These are phyloP conservation scores for Capsella bursapastoris DNA, from an alignment of 345 rosid genomes.

Conservation along the genomic window DNA sequence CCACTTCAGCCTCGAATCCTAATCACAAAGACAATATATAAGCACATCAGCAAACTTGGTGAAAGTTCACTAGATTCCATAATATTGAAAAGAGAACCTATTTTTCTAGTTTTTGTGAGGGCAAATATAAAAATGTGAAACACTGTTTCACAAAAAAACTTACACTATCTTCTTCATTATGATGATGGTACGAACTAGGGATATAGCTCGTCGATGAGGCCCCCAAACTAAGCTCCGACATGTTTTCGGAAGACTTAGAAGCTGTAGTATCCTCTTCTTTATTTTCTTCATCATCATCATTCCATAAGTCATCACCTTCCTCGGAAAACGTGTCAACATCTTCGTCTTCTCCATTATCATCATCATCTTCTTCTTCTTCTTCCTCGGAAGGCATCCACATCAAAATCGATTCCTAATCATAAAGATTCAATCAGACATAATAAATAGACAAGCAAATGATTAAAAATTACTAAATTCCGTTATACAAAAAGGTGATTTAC, in stretches of 20 bases:
- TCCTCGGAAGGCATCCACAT: too few species aligned
- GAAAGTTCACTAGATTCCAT: not conserved
- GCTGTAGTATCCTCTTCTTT: not conserved
- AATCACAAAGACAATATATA: slow-evolving; percentile 15
- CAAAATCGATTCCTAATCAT: slow-evolving; percentile 20
- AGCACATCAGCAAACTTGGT: not conserved
- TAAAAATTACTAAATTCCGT: not conserved
- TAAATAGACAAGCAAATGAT: not conserved
- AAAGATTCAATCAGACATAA: not conserved
- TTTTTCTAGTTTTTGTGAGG: not conserved
- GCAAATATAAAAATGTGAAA: not conserved
- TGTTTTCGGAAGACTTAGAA: not conserved
- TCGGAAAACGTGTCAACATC: not conserved
- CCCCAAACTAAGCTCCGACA: not conserved
- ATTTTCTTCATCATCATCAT: not conserved
- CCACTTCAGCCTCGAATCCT: slow-evolving; percentile 4
- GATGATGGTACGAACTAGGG: not conserved
- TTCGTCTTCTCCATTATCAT: not conserved
- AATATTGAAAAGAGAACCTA: not conserved
- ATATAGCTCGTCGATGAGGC: not conserved
- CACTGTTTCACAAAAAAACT: not conserved
- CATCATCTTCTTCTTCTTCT: too few species aligned
- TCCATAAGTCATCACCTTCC: not conserved
- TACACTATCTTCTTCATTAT: slow-evolving; percentile 7
- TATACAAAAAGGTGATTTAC: not conserved